These are phyloP conservation scores for Fraxinus sp. DNA, from an alignment of 305 asterid species.

Conservation along the genomic window DNA sequence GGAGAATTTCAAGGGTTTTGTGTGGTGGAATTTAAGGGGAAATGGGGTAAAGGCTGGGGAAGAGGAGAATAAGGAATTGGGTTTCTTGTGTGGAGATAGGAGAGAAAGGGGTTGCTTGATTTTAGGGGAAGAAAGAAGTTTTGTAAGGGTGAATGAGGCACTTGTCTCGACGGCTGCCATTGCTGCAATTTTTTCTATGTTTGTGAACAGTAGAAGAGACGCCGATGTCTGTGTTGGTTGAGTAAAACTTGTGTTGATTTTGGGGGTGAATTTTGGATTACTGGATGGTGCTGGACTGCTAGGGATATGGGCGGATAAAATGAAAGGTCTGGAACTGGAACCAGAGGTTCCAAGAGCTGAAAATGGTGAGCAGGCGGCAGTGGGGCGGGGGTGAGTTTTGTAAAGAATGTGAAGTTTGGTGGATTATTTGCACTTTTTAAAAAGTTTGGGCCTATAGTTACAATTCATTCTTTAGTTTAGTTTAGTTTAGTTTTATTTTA, in stretches of 20 bases:
- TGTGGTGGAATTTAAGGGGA: constrained; percentile 26
- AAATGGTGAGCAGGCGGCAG: no score
- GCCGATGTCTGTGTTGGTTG: neutral
- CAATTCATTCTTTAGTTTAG: no score
- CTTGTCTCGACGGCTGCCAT: constrained; percentile 55
- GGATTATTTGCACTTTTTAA: no score
- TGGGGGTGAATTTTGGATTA: neutral
- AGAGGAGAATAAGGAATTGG: constrained; percentile 33
- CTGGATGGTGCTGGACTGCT: neutral
- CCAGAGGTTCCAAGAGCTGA: no score
- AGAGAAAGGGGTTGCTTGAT: constrained; percentile 37
- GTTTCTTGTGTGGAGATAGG: constrained; percentile 29
- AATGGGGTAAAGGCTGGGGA: constrained; percentile 27
- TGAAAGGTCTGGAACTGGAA: neutral
- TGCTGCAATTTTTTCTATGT: constrained; percentile 17
- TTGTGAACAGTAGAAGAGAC: neutral
- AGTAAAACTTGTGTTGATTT: neutral
- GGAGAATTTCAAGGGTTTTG: constrained; percentile 42
- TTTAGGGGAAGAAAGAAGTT: constrained; percentile 43
- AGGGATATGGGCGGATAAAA: neutral
- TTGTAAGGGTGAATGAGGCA: constrained; percentile 52
- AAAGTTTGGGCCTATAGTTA: no score
- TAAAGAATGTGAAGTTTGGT: no score
- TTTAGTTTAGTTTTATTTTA: no score
- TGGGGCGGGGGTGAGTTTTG: no score